A percentile compares a stretch with the other conserved stretches of the same genome.
Evolutionary conservation across 208 protist species (phyloP).

Genomic region (Vickermania ingenoplastis): DNA sequence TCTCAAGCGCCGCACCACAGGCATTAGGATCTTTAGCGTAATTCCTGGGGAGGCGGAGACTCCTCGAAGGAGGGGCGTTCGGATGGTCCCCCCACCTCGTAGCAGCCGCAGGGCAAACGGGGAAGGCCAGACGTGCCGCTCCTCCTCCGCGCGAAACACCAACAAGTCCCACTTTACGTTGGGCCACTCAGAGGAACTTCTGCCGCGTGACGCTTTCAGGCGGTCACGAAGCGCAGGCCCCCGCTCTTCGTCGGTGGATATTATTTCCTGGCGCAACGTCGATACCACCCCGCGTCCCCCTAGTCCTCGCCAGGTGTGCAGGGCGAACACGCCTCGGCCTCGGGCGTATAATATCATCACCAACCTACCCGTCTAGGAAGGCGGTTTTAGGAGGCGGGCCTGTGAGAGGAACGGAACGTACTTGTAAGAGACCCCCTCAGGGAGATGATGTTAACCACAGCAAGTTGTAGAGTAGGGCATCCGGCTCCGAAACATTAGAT

Average conservation of each 20-base stretch:
- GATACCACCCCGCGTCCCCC: not conserved
- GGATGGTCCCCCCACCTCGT: slow-evolving; percentile 57
- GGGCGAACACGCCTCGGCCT: not conserved
- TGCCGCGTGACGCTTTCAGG: not conserved
- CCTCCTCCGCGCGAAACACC: too few relatives aligned
- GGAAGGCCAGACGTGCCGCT: too few relatives aligned
- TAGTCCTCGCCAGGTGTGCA: not conserved
- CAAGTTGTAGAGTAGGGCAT: too few relatives aligned
- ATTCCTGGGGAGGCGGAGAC: not conserved
- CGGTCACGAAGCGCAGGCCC: not conserved
- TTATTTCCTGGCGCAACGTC: not conserved
- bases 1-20: slow-evolving; percentile 23
- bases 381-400: too few relatives aligned
- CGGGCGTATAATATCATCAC: not conserved
- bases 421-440: too few relatives aligned
- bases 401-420: not conserved
- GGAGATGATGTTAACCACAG: too few relatives aligned
- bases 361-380: not conserved
- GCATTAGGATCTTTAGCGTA: slow-evolving; percentile 29
- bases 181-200: not conserved
- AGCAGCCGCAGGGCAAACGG: slow-evolving; percentile 17
- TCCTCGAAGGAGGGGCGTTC: slow-evolving; percentile 28
- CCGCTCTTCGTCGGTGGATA: not conserved
- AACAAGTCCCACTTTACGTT: not conserved
- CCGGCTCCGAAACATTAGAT: too few relatives aligned